Evolutionary conservation across 1,284 basidiomycete genomes (phyloP).

Genomic region (Tetrapyrgos nigripes): DNA sequence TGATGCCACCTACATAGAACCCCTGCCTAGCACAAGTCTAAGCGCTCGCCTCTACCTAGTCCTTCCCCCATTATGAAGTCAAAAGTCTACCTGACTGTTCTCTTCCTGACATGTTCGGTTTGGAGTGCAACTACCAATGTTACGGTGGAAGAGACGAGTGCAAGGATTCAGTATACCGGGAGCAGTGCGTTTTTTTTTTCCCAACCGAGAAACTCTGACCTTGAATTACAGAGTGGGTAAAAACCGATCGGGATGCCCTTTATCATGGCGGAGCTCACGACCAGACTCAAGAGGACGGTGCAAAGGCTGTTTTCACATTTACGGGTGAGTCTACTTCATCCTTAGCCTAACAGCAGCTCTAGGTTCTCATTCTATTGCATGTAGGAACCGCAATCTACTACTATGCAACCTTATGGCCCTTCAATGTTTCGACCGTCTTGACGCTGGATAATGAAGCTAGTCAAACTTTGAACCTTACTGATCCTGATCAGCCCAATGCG

Average conservation of each 20-base stretch:
- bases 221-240: not conserved
- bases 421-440: not conserved
- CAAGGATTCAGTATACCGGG: not conserved
- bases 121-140: no score
- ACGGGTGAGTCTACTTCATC: not conserved
- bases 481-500: not conserved
- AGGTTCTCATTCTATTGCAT: no score
- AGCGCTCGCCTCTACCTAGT: no score
- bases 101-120: no score
- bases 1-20: no score
- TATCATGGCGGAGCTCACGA: not conserved
- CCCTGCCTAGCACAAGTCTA: no score
- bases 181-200: not conserved
- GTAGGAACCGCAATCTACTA: constrained; percentile 3
- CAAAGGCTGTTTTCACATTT: not conserved
- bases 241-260: no score
- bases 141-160: not conserved
- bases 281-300: not conserved
- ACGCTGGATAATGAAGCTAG: not conserved
- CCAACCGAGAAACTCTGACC: no score
- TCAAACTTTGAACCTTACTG: not conserved
- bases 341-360: no score
- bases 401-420: not conserved
- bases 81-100: no score
- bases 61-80: no score